phyloP scores from a whole-genome alignment of 139 green algal genomes.

The Ostreobium quekettii region DNA sequence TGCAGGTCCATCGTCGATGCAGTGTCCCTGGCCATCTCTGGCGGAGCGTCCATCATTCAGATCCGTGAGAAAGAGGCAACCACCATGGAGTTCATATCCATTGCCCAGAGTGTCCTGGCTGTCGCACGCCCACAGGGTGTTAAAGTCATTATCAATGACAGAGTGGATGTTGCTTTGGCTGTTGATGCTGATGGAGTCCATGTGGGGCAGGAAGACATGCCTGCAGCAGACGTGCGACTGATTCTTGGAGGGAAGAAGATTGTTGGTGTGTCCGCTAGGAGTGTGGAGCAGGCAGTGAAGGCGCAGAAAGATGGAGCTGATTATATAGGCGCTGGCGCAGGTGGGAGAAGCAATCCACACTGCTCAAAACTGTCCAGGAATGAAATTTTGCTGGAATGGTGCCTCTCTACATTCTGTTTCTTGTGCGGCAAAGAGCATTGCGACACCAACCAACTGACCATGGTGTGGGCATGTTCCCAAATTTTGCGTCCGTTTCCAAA shows the following conservation, averaged over 20 bases:
- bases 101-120: conserved; percentile 38
- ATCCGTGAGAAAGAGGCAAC: conserved; percentile 74
- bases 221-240: conserved; percentile 21
- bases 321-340: conserved; percentile 76
- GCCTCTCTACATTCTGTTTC: too few species aligned
- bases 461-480: too few species aligned
- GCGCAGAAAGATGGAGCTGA: conserved; percentile 63
- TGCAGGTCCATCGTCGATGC: conserved; percentile 46
- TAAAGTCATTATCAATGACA: conserved; percentile 88
- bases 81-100: conserved; percentile 54
- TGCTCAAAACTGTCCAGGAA: too few species aligned
- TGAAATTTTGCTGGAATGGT: too few species aligned
- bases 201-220: conserved; percentile 56
- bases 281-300: conserved; percentile 45
- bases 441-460: too few species aligned
- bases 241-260: conserved; percentile 63
- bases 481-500: too few species aligned
- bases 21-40: conserved; percentile 51
- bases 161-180: conserved; percentile 83
- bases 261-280: conserved; percentile 80
- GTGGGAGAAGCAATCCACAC: too few species aligned
- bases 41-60: conserved; percentile 77
- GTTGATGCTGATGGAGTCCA: conserved; percentile 74
- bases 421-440: too few species aligned
- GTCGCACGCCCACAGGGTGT: conserved; percentile 37